phyloP scores from a whole-genome alignment of 176 grass and related monocot species.

The Secale cereale region DNA sequence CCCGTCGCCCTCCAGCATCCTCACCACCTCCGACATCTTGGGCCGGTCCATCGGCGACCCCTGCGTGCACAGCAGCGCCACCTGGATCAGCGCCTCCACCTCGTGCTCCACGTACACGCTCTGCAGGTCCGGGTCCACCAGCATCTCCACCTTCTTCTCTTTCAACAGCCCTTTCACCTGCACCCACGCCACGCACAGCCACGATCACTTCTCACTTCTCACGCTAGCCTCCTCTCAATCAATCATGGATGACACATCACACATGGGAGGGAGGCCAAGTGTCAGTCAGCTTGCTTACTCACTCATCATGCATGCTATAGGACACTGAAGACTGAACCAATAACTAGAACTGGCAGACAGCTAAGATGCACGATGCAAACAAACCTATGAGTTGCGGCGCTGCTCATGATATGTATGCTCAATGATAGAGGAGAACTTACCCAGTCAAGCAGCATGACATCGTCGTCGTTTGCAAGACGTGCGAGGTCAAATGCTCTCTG shows the following conservation, averaged over 20 bases:
- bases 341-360: background rate
- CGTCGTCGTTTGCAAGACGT: conserved; percentile 63
- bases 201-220: background rate
- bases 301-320: conserved; percentile 6
- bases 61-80: conserved; percentile 74
- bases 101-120: conserved; percentile 35
- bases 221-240: background rate
- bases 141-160: conserved; percentile 62
- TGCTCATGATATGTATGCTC: background rate
- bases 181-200: background rate
- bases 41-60: conserved; percentile 63
- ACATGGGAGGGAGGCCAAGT: background rate
- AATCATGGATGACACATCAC: conserved; percentile 5
- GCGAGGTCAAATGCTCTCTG: conserved; percentile 72
- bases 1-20: conserved; percentile 80
- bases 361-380: background rate
- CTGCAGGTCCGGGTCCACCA: conserved; percentile 68
- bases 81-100: conserved; percentile 71
- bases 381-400: background rate
- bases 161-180: conserved; percentile 76
- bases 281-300: conserved; percentile 1
- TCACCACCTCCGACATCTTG: conserved; percentile 79
- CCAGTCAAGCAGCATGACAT: conserved; percentile 85
- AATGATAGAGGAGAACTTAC: conserved; percentile 26
- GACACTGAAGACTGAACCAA: background rate